A percentile compares a stretch with the other conserved stretches of the same genome.
These are phyloP conservation scores for Ustilago loliicola DNA, from an alignment of 1,284 basidiomycete species.

Conservation along the genomic window DNA sequence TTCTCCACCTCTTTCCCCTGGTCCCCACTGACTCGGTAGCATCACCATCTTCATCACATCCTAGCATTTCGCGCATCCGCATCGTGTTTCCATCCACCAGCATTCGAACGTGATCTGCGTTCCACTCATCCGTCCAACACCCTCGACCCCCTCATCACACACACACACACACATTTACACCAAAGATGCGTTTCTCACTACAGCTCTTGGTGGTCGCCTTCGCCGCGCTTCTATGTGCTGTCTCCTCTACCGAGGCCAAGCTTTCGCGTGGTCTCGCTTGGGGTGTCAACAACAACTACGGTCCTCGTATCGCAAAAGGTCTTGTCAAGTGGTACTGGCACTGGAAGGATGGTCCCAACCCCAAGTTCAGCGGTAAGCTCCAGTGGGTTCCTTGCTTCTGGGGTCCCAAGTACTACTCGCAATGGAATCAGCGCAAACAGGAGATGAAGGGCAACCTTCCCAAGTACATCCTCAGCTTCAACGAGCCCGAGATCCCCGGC, in stretches of 20 bases:
- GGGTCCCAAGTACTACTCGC: slow-evolving; percentile 57
- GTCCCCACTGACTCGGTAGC: slow-evolving; percentile 18
- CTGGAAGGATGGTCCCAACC: slow-evolving; percentile 63
- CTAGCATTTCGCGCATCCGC: slow-evolving; percentile 34
- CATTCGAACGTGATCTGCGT: slow-evolving; percentile 35
- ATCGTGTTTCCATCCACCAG: slow-evolving; percentile 8
- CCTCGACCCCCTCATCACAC: not conserved
- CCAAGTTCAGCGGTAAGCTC: slow-evolving; percentile 38
- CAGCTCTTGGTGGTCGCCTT: slow-evolving; percentile 40
- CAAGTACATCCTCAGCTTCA: slow-evolving; percentile 62
- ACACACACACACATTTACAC: slow-evolving; percentile 11
- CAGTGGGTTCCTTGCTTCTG: slow-evolving; percentile 66
- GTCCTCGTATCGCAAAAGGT: slow-evolving; percentile 54
- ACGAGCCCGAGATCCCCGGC: slow-evolving; percentile 64
- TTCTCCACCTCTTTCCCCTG: not conserved
- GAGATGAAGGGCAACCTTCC: slow-evolving; percentile 54
- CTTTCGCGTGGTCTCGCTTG: slow-evolving; percentile 59
- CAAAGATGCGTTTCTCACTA: slow-evolving; percentile 51
- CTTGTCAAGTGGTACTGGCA: slow-evolving; percentile 65
- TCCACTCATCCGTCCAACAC: slow-evolving; percentile 7
- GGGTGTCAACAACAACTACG: slow-evolving; percentile 62
- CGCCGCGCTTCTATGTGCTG: slow-evolving; percentile 40
- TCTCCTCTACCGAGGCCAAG: slow-evolving; percentile 38
- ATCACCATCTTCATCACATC: slow-evolving; percentile 19
- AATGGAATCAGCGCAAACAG: slow-evolving; percentile 61